Evolutionary conservation across 768 basidiomycete species (phyloP), one percentile per base, ranked within the genome.

Genomic region (Postia placenta): DNA sequence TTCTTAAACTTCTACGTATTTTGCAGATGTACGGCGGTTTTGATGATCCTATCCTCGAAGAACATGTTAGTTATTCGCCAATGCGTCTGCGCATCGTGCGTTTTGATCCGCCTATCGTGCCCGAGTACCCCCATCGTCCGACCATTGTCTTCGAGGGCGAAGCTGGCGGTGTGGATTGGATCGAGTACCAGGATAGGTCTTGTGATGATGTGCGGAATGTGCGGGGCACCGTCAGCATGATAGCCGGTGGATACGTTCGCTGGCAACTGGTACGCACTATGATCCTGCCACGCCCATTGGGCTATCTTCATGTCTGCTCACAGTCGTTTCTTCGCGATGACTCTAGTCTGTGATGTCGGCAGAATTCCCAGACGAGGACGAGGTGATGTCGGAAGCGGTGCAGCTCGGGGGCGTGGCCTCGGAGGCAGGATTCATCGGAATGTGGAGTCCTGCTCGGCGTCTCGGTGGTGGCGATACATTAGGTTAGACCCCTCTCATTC

Each of bases 391-490:
- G 11, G 80, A 83, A 52, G 76, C 70, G 15, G 64, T 82, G 0
- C 80, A 83, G 51, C 60, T 81, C 12, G 81, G 81, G 11, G 73
- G 72, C 2, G 64, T 77, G 14, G 79, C 78, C 9, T 78, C 78
- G 15, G 72, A 71, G 0, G 56, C 69, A 15, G 81, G 81, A 4
- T 58, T 79, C 3, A 62, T 83, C 1, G 80, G 79, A 7, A 57
- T 73, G 66, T 81, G 79, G 79, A 80, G n/a, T n/a, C n/a, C 80
- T 0, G 76, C 76, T 5, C 74, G 71, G 12, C 57, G 56, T 11
- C 79, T 80, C 52, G 73, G 72, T 49, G 50, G 50, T 2, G 60
- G 59, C 2, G 74, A 74, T 54, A 74, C 74, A 1, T 52, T 77
- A 3, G 77, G 76, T 69, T 3, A 45, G 45, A 39, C n/a, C n/a